Percentiles rank a stretch among this genome's conserved stretches.
Conservation (phyloP, 768 basidiomycete genomes). For the Termitomyces sp. region DNA sequence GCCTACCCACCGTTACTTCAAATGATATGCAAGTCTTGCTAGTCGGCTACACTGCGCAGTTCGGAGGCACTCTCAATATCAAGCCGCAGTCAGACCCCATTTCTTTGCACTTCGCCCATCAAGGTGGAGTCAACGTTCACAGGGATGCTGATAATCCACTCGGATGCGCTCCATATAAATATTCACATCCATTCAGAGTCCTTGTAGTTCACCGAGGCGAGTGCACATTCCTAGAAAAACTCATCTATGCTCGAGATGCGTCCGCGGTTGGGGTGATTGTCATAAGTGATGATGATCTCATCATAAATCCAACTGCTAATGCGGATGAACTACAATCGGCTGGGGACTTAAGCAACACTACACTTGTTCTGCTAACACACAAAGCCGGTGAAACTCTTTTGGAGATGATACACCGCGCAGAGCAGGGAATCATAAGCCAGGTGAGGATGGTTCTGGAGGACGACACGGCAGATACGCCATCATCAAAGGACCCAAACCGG, state of each 20-base stretch:
- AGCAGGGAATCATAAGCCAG: constrained; percentile 38
- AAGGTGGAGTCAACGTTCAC: constrained; percentile 49
- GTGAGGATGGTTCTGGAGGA: constrained; percentile 47
- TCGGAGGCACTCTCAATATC: constrained; percentile 57
- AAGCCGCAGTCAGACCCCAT: constrained; percentile 16
- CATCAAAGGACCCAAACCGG: constrained; percentile 30
- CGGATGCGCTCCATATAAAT: constrained; percentile 56
- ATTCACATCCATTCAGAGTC: constrained; percentile 41
- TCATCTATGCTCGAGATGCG: constrained; percentile 58
- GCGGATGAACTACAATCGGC: constrained; percentile 47
- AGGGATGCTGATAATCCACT: constrained; percentile 44
- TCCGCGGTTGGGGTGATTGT: constrained; percentile 79
- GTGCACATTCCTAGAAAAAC: constrained; percentile 88
- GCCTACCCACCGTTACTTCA: constrained; percentile 24
- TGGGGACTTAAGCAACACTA: constrained; percentile 53
- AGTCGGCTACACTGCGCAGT: constrained; percentile 59
- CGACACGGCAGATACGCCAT: constrained; percentile 18
- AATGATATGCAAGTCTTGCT: constrained; percentile 41
- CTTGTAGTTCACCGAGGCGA: constrained; percentile 69
- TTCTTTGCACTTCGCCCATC: constrained; percentile 39
- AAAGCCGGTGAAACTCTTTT: constrained; percentile 46
- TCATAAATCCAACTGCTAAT: constrained; percentile 64
- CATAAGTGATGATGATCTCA: constrained; percentile 52
- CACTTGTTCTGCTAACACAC: constrained; percentile 51
- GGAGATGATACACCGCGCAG: constrained; percentile 50